Base-by-base conservation (phyloP, 441 rosid genomes). In the Mallotus repandus region DNA sequence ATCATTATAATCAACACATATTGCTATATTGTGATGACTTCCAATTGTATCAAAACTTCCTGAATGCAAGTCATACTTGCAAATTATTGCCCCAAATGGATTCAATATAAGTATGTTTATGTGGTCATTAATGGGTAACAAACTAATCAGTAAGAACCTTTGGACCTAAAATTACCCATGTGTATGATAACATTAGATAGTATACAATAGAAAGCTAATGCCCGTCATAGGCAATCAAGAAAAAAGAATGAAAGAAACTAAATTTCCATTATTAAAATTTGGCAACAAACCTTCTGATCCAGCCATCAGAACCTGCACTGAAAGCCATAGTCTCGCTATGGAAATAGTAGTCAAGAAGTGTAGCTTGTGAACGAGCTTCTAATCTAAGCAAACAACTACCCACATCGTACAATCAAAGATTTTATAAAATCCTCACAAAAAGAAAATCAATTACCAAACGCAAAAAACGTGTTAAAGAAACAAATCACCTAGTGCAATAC, bases 331-430 rank as follows among this genome's bases (percentile, higher is more conserved):
- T 80, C 61, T 91, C 96, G 12, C 77, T 77, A 74, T 76, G 86
- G 78, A 88, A 96, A 73, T 97, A 96, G 60, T 94, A 91, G 77
- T 92, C 89, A 50, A 94, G 91, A 73, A 94, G 91, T 7, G 94
- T 84, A 55, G 89, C 86, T 2, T 73, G 81, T 4, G 83, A 76
- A 49, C 82, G 77, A 72, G 87, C 79, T 70, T 87, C 84, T 5
- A 84, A 72, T 66, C 86, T 86, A 50, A 89, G 87, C 74, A 74
- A 59, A 68, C 83, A 84, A 52, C 78, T 76, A 71, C 88, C 97
- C 72, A 88, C 97, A 69, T 92, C 89, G 63, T 88, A 89, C 79
- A 94, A 75, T 75, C 97, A 81, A 77, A 96, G 87, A 77, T 79
- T 79, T 97, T 91, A 52, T 59, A 72, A 58, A 57, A 22, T 3